Conservation (phyloP, 495 filamentous ascomycete genomes). For the Pseudoneurospora amorphoporcata region DNA sequence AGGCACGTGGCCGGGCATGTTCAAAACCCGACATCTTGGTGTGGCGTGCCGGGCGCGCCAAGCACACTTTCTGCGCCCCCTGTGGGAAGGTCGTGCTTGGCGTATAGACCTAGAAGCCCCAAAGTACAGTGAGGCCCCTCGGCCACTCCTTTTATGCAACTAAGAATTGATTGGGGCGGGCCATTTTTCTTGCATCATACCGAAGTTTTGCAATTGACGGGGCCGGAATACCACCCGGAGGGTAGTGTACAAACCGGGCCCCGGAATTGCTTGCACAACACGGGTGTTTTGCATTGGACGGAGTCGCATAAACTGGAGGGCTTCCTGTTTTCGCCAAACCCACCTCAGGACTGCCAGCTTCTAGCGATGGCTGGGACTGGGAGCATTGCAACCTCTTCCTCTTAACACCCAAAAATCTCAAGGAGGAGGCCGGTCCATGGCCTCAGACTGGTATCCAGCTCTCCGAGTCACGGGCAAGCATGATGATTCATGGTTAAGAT, state of each 20-base stretch:
- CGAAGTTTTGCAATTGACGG: background rate
- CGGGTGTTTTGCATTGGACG: background rate
- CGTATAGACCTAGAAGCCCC: background rate
- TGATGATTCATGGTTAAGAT: background rate
- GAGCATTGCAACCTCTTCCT: background rate
- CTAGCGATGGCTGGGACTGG: background rate
- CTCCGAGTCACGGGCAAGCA: background rate
- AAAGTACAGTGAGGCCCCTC: too few relatives aligned
- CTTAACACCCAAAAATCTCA: background rate
- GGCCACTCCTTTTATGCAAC: background rate
- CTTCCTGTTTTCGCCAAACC: too few relatives aligned
- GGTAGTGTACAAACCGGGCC: background rate
- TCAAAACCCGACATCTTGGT: background rate
- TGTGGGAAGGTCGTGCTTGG: background rate
- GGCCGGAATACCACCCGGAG: background rate
- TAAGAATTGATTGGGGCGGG: background rate
- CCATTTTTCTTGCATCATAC: background rate
- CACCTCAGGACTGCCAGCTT: too few relatives aligned
- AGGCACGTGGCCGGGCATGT: background rate
- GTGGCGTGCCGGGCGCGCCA: background rate
- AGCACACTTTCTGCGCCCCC: background rate
- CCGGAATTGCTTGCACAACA: background rate
- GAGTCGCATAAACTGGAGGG: background rate
- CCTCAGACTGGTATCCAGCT: background rate
- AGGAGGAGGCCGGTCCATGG: background rate